Base-by-base conservation (phyloP, 768 basidiomycete genomes). In the Cyclocybe aegerita region DNA sequence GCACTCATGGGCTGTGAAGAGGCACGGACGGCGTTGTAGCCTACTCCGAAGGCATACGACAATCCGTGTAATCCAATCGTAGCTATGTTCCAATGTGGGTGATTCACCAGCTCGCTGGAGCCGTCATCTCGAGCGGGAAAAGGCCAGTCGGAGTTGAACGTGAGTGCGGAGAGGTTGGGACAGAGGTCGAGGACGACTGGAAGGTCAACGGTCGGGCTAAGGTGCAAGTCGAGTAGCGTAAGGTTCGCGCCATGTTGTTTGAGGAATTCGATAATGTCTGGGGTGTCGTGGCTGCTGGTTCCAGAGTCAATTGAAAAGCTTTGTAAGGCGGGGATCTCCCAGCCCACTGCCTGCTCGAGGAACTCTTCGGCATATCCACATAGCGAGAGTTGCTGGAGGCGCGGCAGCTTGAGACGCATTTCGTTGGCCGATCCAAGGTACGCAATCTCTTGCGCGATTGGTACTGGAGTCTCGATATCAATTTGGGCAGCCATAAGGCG, bases 121-220 rank as follows among this genome's bases (percentile, higher is more conserved):
- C 53, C 56, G 35, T 68, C 62, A 42, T 60, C 60, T 43, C 71
- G 66, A 39, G 67, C 69, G 43, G 60, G 59, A 39, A 85, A 65
- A 9, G 78, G 77, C 88, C 89, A 90, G 62, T 91, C 89, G 23
- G 76, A 81, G 61, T 89, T 90, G 70, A 91, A 90, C 16, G 78
- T 75, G 62, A 91, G 82, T 0, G 82, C 78, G 14, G 65, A 69
- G 30, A 91, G 77, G 42, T 71, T 62, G 0, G 86, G 87, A 56
- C 88, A 90, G 6, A 80, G 64, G 9, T 83, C 82, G 17, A 90
- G 77, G 52, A 86, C 77, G 16, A 69, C 69, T 4, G 81, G 68
- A 10, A 89, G 70, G 52, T 87, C 80, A 23, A 88, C 70, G 0
- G 70, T 56, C 5, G 79, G 79, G 39, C 81, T 76, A 56, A 78